A percentile compares a stretch with the other conserved stretches of the same genome.
Evolutionary conservation across 805 yeast genomes (phyloP).

Genomic region (Hanseniaspora singularis): DNA sequence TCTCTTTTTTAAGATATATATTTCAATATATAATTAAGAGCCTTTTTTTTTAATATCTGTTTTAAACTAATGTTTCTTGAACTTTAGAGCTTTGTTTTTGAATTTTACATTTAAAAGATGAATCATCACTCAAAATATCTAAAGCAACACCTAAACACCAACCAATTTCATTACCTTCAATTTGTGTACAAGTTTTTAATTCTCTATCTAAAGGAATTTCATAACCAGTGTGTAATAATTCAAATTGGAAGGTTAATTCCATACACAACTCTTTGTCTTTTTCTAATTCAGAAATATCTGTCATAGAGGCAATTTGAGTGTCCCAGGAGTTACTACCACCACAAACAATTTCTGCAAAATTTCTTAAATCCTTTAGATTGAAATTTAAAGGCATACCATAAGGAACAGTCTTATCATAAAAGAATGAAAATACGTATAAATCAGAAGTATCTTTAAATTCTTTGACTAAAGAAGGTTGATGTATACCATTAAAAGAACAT

Average conservation of each 20-base stretch:
- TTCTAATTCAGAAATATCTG: conserved; percentile 54
- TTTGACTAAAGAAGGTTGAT: conserved; percentile 80
- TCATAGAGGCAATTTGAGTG: conserved; percentile 49
- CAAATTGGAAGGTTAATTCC: conserved; percentile 80
- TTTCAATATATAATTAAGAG: no score
- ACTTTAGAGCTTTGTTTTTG: neutral
- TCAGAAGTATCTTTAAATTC: conserved; percentile 66
- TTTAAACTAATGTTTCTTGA: neutral
- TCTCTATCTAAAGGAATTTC: conserved; percentile 86
- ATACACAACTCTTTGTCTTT: conserved; percentile 89
- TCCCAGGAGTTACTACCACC: conserved; percentile 70
- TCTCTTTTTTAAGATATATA: no score
- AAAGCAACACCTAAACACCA: conserved; percentile 98
- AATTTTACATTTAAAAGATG: conserved; percentile 11
- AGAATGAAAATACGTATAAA: conserved; percentile 82
- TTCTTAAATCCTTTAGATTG: conserved; percentile 71
- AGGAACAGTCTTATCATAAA: conserved; percentile 88
- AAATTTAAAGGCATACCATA: conserved; percentile 89
- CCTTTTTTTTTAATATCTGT: neutral
- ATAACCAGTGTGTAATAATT: conserved; percentile 89
- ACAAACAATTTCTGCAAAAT: conserved; percentile 74
- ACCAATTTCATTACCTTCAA: conserved; percentile 82
- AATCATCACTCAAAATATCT: conserved; percentile 60
- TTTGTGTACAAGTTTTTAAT: conserved; percentile 81
- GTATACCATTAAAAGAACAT: conserved; percentile 93